Percentiles rank a stretch among this genome's conserved stretches.
Conservation (phyloP, 768 basidiomycete species). For the Podaxis sp. region DNA sequence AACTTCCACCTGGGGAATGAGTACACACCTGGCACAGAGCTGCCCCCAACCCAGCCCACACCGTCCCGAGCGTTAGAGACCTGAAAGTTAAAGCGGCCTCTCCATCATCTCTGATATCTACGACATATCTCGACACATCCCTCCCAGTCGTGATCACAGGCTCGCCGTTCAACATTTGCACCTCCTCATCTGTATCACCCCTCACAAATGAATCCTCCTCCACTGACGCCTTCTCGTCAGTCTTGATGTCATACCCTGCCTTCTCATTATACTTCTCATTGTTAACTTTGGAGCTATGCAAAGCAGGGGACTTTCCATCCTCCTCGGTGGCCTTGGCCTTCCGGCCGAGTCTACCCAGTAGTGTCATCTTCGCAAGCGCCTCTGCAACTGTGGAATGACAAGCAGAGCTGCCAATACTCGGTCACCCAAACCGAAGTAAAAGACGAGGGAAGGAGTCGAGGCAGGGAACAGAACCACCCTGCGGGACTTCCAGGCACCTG, state of each 20-base stretch:
- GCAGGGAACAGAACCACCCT: neutral
- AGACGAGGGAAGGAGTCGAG: neutral
- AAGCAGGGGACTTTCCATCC: neutral
- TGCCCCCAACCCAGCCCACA: conserved; percentile 58
- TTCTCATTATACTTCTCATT: neutral
- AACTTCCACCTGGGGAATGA: neutral
- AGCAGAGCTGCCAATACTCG: neutral
- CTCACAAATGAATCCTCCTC: conserved; percentile 7
- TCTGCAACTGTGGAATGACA: neutral
- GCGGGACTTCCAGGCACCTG: neutral
- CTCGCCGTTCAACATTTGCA: conserved; percentile 34
- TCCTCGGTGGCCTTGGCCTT: neutral
- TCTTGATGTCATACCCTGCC: neutral
- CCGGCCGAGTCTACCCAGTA: neutral
- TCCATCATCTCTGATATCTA: conserved; percentile 57
- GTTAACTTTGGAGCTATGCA: neutral
- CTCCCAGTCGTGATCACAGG: conserved; percentile 41
- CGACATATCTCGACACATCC: conserved; percentile 54
- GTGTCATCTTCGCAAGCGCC: neutral
- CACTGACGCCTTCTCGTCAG: conserved; percentile 14
- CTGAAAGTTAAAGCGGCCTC: conserved; percentile 56
- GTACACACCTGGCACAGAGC: conserved; percentile 50
- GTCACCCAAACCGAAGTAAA: neutral
- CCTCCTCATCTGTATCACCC: conserved; percentile 25
- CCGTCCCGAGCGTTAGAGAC: conserved; percentile 52